Evolutionary conservation across 1,139 yeast genomes (phyloP), one percentile per base, ranked within the genome.

Genomic region (Debaryomyces sp.): DNA sequence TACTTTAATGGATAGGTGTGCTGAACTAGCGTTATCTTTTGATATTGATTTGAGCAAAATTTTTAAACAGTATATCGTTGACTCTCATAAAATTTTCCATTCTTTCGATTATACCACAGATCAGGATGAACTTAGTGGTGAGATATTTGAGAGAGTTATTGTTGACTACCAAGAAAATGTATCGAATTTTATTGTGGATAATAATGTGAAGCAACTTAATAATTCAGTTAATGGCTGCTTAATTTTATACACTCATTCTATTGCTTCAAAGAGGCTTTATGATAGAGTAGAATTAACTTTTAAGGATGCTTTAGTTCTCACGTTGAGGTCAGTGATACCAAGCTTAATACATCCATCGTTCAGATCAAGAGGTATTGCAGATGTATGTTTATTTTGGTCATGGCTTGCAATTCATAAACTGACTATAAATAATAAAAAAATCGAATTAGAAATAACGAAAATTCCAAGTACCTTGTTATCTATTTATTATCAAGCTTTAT

Each of bases 41-140:
- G 97, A 91, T 63, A 60, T 90, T 45, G 82, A 85, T 46, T 66
- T 84, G 30, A 64, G 67, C 9, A 62, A 61, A 1, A 64, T 66
- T 32, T 78, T 88, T 50, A 56, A 60, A 4, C 62, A 71, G 2
- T 67, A 64, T 47, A 46, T 72, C 2, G 51, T 54, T 3, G 64
- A 68, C 29, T 54, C 73, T 15, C 66, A 64, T 43, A 53, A 52
- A 6, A 45, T 73, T 13, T 63, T 74, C 37, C 57, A 63, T 27
- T 50, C 57, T 8, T 54, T 70, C n/a, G 62, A 66, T 32, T 60
- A 53, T 17, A 55, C 53, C 2, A 57, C 53, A 24, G 56, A 59
- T 27, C 60, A 60, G 2, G 75, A 61, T 46, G 73, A 68, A 3
- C 35, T 63, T 46, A 57, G 59, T 34, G 66, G 63, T 4, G 64